Evolutionary conservation across 1,139 yeast species (phyloP).

Genomic region (Geotrichum citri-aurantii): DNA sequence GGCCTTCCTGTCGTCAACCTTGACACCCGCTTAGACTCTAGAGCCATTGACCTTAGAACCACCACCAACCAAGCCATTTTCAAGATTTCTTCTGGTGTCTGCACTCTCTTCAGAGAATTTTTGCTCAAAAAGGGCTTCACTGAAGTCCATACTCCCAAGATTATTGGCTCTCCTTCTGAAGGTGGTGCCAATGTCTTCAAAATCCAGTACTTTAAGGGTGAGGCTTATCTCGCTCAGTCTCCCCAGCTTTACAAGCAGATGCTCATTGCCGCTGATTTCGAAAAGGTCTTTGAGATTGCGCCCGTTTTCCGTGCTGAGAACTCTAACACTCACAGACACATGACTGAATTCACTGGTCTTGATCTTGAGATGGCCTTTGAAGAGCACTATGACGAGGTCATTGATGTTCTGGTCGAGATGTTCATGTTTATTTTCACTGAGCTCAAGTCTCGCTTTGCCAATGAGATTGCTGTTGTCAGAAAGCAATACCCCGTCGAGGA

Average conservation of each 20-base stretch:
- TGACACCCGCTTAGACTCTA: constrained; percentile 90
- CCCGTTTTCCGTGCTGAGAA: constrained; percentile 99
- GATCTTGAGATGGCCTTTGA: constrained; percentile 98
- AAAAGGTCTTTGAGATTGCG: constrained; percentile 89
- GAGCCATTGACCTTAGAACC: constrained; percentile 95
- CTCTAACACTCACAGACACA: constrained; percentile 97
- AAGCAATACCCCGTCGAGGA: constrained; percentile 97
- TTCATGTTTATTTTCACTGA: constrained; percentile 84
- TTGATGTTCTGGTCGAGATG: constrained; percentile 76
- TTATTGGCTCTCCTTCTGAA: constrained; percentile 92
- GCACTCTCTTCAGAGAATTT: constrained; percentile 84
- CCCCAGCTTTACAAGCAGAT: constrained; percentile 98
- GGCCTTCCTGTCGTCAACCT: constrained; percentile 91
- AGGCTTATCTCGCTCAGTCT: constrained; percentile 93
- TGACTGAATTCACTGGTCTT: constrained; percentile 97
- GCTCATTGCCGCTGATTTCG: constrained; percentile 96
- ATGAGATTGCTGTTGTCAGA: constrained; percentile 85
- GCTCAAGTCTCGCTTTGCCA: constrained; percentile 69
- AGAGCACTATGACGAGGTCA: constrained; percentile 94
- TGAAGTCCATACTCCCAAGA: constrained; percentile 94
- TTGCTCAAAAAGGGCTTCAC: constrained; percentile 61
- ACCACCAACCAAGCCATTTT: constrained; percentile 96
- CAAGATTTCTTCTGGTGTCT: constrained; percentile 86
- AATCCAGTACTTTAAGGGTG: constrained; percentile 84
- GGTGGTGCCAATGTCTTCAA: constrained; percentile 97